Percentiles rank a stretch among this genome's conserved stretches.
phyloP scores from a whole-genome alignment of 306 rosid genomes.

The Carpinus viminea region DNA sequence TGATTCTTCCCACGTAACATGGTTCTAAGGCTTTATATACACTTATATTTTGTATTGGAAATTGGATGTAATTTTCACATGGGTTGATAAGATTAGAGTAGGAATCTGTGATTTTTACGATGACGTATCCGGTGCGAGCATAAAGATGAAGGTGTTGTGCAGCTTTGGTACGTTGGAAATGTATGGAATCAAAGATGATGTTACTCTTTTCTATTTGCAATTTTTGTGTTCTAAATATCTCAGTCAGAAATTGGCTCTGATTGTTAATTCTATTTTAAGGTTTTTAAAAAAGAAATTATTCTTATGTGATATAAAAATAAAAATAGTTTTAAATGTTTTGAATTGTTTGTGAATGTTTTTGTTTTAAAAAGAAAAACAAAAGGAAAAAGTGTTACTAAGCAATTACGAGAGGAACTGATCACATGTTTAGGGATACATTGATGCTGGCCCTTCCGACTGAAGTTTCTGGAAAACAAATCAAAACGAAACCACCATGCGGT shows the following conservation, averaged over 20 bases:
- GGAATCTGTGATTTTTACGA: not conserved
- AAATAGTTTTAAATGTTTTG: too few species aligned
- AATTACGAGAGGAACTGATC: not conserved
- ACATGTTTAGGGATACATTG: not conserved
- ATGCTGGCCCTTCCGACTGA: not conserved
- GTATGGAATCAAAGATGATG: not conserved
- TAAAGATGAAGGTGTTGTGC: not conserved
- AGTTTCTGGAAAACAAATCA: not conserved
- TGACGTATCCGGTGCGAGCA: not conserved
- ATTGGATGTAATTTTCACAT: not conserved
- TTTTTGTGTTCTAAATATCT: not conserved
- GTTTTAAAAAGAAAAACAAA: too few species aligned
- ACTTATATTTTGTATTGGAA: not conserved
- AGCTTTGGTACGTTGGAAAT: not conserved
- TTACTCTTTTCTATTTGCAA: not conserved
- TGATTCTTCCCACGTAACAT: too few species aligned
- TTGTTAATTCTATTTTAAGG: too few species aligned
- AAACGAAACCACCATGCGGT: not conserved
- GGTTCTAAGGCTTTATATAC: not conserved
- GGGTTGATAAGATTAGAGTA: not conserved
- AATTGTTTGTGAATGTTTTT: too few species aligned
- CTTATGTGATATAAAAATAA: too few species aligned
- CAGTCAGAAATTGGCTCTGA: not conserved
- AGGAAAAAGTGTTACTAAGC: too few species aligned
- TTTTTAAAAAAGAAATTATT: too few species aligned